Evolutionary conservation across 1,139 yeast genomes (phyloP), one percentile per base, ranked within the genome.

Genomic region (Martiniozyma asiatica): DNA sequence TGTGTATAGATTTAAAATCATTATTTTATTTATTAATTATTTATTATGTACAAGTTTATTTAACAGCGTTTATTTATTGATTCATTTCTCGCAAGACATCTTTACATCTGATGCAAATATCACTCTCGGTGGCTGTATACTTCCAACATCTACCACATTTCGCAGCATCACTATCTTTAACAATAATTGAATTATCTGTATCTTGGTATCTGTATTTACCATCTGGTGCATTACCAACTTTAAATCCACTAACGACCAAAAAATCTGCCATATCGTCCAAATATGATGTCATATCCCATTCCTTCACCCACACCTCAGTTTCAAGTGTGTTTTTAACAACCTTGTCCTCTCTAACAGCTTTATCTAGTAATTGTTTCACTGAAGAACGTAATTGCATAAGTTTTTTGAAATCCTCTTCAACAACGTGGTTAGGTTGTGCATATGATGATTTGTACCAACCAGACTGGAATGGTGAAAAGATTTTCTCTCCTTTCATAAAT

Each of bases 91-190:
- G 16, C 12, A 48, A 38, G 25, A 59, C 74, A 2, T 53, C 53
- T 8, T 66, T 70, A 56, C 97, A 87, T 42, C 92, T 68, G 0
- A 36, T 35, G 51, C 98, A 89, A 20, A 87, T 59, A 2, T 50
- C 48, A 11, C 70, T 73, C 26, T 65, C 73, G 1, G 41, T 45
- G 0, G 50, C 51, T 0, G 69, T 68, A 47, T 58, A 74, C 47
- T 82, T 82, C 98, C 98, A 89, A 53, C 98, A 89, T 48, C 98
- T 66, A 2, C 94, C 94, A 51, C 98, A 89, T 46, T 84, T 84
- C 31, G 57, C 55, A 5, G 56, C 48, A 0, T 54, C 40, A 0
- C 84, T 67, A 4, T 62, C 63, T 8, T 56, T 50, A 6, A 73
- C 63, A 9, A 58, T 44, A 5, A 70, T 53, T 1, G 42, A 39